Evolutionary conservation across 1,284 basidiomycete genomes (phyloP).

Genomic region (Trametes pubescens): DNA sequence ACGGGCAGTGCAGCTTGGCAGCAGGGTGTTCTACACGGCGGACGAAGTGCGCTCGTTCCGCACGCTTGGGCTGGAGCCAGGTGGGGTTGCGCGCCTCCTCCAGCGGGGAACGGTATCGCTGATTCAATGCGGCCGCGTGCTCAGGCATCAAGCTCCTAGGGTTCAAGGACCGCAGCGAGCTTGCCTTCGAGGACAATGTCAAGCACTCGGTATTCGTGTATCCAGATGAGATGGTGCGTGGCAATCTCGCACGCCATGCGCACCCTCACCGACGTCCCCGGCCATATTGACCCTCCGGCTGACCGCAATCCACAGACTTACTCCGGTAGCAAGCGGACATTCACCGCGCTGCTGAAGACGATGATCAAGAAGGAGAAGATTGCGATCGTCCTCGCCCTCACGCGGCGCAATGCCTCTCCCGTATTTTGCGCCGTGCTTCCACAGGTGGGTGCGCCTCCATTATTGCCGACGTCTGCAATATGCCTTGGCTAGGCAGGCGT

Average conservation of each 20-base stretch:
- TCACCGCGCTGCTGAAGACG: slow-evolving; percentile 86
- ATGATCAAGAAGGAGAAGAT: slow-evolving; percentile 87
- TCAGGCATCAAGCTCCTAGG: slow-evolving; percentile 86
- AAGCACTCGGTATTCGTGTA: slow-evolving; percentile 94
- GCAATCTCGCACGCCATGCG: neutral
- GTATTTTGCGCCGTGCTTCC: slow-evolving; percentile 89
- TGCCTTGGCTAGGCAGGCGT: slow-evolving; percentile 23
- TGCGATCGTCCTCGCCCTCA: slow-evolving; percentile 78
- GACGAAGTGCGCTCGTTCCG: slow-evolving; percentile 87
- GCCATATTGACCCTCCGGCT: neutral
- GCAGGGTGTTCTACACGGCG: slow-evolving; percentile 81
- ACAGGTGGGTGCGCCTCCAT: slow-evolving; percentile 63
- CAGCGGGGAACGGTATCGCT: slow-evolving; percentile 41
- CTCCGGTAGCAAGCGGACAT: slow-evolving; percentile 91
- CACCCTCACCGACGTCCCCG: slow-evolving; percentile 7
- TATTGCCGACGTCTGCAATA: slow-evolving; percentile 24
- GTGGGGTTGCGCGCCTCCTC: slow-evolving; percentile 50
- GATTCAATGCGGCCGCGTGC: slow-evolving; percentile 24
- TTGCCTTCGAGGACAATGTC: slow-evolving; percentile 88
- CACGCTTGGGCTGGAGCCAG: slow-evolving; percentile 78
- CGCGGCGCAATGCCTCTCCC: slow-evolving; percentile 79
- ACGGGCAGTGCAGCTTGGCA: slow-evolving; percentile 57
- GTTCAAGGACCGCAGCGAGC: slow-evolving; percentile 81
- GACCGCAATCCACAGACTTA: slow-evolving; percentile 60
- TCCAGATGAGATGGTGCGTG: slow-evolving; percentile 85